Percentiles rank a stretch among this genome's conserved stretches.
These are phyloP conservation scores for Aspergillus puulaauensis DNA, from an alignment of 2,329 filamentous ascomycete genomes.

Conservation along the genomic window DNA sequence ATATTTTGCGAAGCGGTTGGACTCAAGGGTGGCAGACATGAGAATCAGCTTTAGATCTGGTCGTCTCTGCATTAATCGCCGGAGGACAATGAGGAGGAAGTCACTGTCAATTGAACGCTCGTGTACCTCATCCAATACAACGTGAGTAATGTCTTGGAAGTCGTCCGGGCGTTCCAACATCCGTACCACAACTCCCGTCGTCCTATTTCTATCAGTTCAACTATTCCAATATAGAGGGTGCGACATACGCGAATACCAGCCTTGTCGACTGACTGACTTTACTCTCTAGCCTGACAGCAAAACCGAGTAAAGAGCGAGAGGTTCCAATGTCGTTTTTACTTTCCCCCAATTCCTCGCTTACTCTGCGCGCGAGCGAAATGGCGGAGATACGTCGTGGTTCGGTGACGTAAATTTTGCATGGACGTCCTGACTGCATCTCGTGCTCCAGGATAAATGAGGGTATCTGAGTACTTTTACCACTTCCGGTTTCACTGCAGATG, in stretches of 20 bases:
- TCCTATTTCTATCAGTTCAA: constrained; percentile 29
- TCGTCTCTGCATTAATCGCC: constrained; percentile 72
- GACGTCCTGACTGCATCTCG: constrained; percentile 73
- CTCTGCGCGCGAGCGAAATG: constrained; percentile 86
- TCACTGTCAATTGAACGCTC: constrained; percentile 96
- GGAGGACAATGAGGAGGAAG: constrained; percentile 88
- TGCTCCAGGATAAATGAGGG: constrained; percentile 91
- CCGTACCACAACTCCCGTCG: constrained; percentile 86
- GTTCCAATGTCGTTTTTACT: constrained; percentile 79
- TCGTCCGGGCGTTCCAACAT: constrained; percentile 92
- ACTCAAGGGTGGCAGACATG: constrained; percentile 97
- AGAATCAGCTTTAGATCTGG: constrained; percentile 87
- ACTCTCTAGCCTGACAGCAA: constrained; percentile 89
- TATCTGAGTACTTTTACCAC: constrained; percentile 96
- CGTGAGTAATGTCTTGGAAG: constrained; percentile 83
- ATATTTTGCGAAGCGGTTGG: constrained; percentile 86
- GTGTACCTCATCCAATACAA: constrained; percentile 97
- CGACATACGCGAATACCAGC: constrained; percentile 77
- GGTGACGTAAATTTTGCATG: constrained; percentile 92
- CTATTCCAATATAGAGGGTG: not conserved
- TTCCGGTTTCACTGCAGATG: constrained; percentile 94
- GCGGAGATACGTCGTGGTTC: constrained; percentile 95
- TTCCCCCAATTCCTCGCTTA: constrained; percentile 93
- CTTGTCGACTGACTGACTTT: constrained; percentile 79
- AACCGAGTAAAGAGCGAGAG: constrained; percentile 80